Percentiles rank a stretch among this genome's conserved stretches.
Conservation (phyloP, 2,329 filamentous ascomycete species). For the Coniosporium uncinatum region DNA sequence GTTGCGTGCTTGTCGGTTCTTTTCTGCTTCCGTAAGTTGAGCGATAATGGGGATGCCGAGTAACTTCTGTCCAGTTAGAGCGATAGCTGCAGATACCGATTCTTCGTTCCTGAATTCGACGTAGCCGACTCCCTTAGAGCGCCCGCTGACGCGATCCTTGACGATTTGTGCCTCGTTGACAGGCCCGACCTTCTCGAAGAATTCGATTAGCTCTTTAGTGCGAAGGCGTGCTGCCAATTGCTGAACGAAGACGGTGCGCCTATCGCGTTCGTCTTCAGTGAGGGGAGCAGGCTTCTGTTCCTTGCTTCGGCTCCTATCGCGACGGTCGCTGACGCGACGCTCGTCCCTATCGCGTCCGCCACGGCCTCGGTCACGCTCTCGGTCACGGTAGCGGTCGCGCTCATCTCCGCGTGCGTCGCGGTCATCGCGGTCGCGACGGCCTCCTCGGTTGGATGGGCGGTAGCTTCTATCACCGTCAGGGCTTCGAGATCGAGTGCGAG, state of each 20-base stretch:
- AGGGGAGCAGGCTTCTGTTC: conserved; percentile 51
- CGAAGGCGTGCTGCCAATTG: conserved; percentile 92
- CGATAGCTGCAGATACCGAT: conserved; percentile 86
- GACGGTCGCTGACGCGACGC: conserved; percentile 49
- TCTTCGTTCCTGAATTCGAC: conserved; percentile 98
- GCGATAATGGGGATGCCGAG: conserved; percentile 98
- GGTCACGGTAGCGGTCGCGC: conserved; percentile 18
- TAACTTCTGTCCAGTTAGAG: conserved; percentile 98
- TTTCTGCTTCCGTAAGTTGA: conserved; percentile 97
- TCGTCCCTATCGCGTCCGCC: conserved; percentile 40
- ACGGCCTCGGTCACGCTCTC: conserved; percentile 7
- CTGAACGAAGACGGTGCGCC: conserved; percentile 96
- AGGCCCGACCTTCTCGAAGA: conserved; percentile 92
- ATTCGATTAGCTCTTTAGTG: conserved; percentile 87
- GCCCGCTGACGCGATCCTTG: conserved; percentile 92
- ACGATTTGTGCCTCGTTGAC: conserved; percentile 99
- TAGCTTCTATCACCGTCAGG: conserved; percentile 36
- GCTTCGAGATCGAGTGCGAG: conserved; percentile 67
- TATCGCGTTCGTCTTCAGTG: conserved; percentile 94
- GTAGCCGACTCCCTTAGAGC: conserved; percentile 98
- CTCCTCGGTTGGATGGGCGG: not conserved
- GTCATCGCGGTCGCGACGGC: no score
- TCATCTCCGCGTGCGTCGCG: not conserved
- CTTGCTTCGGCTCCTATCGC: conserved; percentile 35
- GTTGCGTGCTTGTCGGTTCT: conserved; percentile 93